phyloP scores from a whole-genome alignment of 148 eudicot genomes.

The Fagopyrum homotropicum region DNA sequence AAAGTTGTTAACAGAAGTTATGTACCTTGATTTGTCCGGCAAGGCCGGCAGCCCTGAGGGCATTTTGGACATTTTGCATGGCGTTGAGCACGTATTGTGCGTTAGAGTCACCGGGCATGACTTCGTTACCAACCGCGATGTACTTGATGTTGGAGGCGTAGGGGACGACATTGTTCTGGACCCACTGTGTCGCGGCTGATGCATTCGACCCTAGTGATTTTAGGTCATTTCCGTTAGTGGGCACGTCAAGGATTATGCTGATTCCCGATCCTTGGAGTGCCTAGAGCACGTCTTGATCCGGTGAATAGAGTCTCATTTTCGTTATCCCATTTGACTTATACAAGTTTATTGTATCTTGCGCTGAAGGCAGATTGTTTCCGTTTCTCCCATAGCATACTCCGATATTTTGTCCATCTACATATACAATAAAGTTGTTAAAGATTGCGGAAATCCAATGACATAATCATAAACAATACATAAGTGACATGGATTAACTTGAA shows the following conservation, averaged over 20 bases:
- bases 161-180: slow-evolving; percentile 26
- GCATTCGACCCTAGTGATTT: slow-evolving; percentile 15
- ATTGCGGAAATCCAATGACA: too few relatives aligned
- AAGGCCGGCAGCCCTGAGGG: slow-evolving; percentile 9
- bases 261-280: slow-evolving; percentile 35
- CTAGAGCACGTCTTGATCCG: slow-evolving; percentile 24
- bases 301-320: slow-evolving; percentile 33
- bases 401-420: slow-evolving; percentile 10
- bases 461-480: too few relatives aligned
- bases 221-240: slow-evolving; percentile 23
- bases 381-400: slow-evolving; percentile 44
- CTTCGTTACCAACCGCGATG: slow-evolving; percentile 52
- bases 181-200: slow-evolving; percentile 24
- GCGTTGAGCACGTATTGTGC: slow-evolving; percentile 24
- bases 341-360: slow-evolving; percentile 25
- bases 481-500: not conserved
- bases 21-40: slow-evolving; percentile 1
- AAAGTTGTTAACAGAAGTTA: too few relatives aligned
- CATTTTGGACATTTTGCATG: slow-evolving; percentile 38
- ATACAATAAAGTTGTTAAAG: not conserved
- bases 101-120: slow-evolving; percentile 24
- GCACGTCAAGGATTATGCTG: slow-evolving; percentile 27
- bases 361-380: slow-evolving; percentile 34
- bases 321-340: slow-evolving; percentile 26
- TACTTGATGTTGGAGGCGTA: slow-evolving; percentile 18